Conservation (phyloP, 495 filamentous ascomycete species). For the Pyrenopolyporus hunteri region DNA sequence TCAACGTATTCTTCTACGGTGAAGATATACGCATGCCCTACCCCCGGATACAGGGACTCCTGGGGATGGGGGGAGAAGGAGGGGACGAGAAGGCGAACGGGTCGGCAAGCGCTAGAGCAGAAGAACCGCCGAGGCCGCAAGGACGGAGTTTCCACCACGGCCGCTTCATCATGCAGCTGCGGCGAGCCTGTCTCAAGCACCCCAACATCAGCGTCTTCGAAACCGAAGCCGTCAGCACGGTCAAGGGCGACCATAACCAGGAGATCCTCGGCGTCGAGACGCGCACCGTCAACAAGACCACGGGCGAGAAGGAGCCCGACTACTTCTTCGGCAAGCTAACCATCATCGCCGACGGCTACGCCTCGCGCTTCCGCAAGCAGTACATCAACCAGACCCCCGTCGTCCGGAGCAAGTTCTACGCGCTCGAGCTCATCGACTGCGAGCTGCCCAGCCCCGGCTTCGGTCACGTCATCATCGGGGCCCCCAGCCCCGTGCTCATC, state of each 20-base stretch:
- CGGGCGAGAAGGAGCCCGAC: slow-evolving; percentile 63
- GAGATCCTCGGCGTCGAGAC: slow-evolving; percentile 79
- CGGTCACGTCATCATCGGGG: slow-evolving; percentile 87
- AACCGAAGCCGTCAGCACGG: slow-evolving; percentile 67
- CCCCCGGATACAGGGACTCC: slow-evolving; percentile 46
- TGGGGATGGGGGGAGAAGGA: background rate
- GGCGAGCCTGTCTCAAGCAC: slow-evolving; percentile 67
- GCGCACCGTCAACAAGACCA: slow-evolving; percentile 58
- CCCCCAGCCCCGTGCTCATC: slow-evolving; percentile 80
- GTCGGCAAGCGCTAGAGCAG: slow-evolving; percentile 38
- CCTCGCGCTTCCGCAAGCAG: slow-evolving; percentile 87
- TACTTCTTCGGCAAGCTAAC: slow-evolving; percentile 88
- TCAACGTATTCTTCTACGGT: slow-evolving; percentile 84
- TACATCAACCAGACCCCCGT: slow-evolving; percentile 71
- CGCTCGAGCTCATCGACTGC: slow-evolving; percentile 87
- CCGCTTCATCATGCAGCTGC: slow-evolving; percentile 77
- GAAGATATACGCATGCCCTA: slow-evolving; percentile 83
- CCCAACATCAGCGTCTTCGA: slow-evolving; percentile 77
- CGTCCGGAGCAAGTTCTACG: slow-evolving; percentile 85
- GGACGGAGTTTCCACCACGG: slow-evolving; percentile 84
- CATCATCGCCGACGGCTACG: slow-evolving; percentile 91
- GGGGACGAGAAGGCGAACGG: slow-evolving; percentile 25
- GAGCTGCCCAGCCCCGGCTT: slow-evolving; percentile 72
- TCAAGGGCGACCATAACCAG: slow-evolving; percentile 62
- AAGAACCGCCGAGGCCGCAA: slow-evolving; percentile 55